These are phyloP conservation scores for Tilletia caries DNA, from an alignment of 1,284 basidiomycete species.

Conservation along the genomic window DNA sequence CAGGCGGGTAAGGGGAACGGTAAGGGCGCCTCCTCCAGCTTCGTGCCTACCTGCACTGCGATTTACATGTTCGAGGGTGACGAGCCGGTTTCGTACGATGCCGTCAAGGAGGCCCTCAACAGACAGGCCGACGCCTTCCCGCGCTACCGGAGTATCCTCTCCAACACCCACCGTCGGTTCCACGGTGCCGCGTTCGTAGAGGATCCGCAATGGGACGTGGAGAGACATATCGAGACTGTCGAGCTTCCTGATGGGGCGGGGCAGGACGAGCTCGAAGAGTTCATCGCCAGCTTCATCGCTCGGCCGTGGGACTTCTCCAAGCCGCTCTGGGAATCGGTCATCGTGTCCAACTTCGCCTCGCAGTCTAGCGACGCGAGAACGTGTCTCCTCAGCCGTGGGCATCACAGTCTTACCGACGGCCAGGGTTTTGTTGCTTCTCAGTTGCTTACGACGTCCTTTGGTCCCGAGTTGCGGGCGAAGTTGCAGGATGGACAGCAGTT, in stretches of 20 bases:
- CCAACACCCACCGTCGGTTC: slow-evolving; percentile 33
- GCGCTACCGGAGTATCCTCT: slow-evolving; percentile 40
- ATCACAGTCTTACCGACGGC: slow-evolving; percentile 47
- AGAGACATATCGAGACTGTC: slow-evolving; percentile 27
- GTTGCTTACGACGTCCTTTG: slow-evolving; percentile 42
- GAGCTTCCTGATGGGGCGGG: slow-evolving; percentile 34
- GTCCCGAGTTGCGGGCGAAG: slow-evolving; percentile 42
- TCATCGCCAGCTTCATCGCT: slow-evolving; percentile 39
- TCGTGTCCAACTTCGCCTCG: slow-evolving; percentile 42
- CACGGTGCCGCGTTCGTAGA: slow-evolving; percentile 38
- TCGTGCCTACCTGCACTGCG: slow-evolving; percentile 48
- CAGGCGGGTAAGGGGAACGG: slow-evolving; percentile 26
- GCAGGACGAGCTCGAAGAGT: slow-evolving; percentile 37
- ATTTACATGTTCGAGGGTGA: slow-evolving; percentile 36
- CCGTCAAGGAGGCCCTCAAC: slow-evolving; percentile 25
- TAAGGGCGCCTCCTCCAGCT: slow-evolving; percentile 27
- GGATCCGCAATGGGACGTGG: slow-evolving; percentile 33
- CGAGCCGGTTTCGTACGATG: slow-evolving; percentile 22
- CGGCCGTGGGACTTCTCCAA: slow-evolving; percentile 39
- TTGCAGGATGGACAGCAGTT: slow-evolving; percentile 35
- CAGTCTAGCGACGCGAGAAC: slow-evolving; percentile 28
- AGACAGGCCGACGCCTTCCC: slow-evolving; percentile 38
- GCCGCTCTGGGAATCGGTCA: slow-evolving; percentile 41
- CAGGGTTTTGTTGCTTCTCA: slow-evolving; percentile 49
- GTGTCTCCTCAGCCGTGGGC: slow-evolving; percentile 43